These are phyloP conservation scores for Fusarium oxysporum DNA, from an alignment of 2,329 filamentous ascomycete species.

Conservation along the genomic window DNA sequence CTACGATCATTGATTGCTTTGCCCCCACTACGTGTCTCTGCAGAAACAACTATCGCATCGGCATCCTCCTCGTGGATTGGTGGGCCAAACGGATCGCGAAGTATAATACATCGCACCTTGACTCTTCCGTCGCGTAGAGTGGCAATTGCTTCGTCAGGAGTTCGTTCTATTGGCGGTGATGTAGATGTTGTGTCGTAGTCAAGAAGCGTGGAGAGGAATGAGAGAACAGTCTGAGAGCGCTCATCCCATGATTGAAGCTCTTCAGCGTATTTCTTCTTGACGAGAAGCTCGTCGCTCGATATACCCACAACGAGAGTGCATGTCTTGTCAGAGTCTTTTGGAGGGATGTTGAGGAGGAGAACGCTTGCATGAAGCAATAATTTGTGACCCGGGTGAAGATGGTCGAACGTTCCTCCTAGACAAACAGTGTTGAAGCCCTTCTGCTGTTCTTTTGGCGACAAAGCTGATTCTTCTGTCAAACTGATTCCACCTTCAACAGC, in stretches of 20 bases:
- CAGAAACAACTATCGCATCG: conserved; percentile 85
- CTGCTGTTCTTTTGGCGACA: background rate
- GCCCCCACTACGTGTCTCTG: conserved; percentile 87
- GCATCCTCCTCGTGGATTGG: conserved; percentile 86
- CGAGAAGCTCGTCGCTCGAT: conserved; percentile 86
- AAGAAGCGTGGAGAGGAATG: conserved; percentile 77
- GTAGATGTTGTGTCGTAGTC: conserved; percentile 53
- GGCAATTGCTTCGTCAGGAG: conserved; percentile 53
- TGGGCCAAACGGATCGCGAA: conserved; percentile 89
- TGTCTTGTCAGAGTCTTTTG: conserved; percentile 51
- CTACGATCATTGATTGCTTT: conserved; percentile 88
- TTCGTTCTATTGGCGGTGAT: conserved; percentile 20
- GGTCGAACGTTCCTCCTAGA: conserved; percentile 95
- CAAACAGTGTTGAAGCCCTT: conserved; percentile 64
- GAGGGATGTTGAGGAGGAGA: conserved; percentile 71
- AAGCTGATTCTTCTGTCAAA: conserved; percentile 44
- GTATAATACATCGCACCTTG: conserved; percentile 81
- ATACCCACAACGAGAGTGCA: conserved; percentile 83
- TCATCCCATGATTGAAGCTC: conserved; percentile 83
- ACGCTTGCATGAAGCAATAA: conserved; percentile 90
- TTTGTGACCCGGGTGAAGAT: conserved; percentile 95
- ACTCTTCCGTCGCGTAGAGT: conserved; percentile 70
- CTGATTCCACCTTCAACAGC: conserved; percentile 65
- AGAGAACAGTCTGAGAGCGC: conserved; percentile 75
- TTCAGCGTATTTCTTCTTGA: conserved; percentile 88